A percentile compares a stretch with the other conserved stretches of the same genome.
Evolutionary conservation across 2,329 filamentous ascomycete species (phyloP).

Genomic region (Colletotrichum tamarilloi): DNA sequence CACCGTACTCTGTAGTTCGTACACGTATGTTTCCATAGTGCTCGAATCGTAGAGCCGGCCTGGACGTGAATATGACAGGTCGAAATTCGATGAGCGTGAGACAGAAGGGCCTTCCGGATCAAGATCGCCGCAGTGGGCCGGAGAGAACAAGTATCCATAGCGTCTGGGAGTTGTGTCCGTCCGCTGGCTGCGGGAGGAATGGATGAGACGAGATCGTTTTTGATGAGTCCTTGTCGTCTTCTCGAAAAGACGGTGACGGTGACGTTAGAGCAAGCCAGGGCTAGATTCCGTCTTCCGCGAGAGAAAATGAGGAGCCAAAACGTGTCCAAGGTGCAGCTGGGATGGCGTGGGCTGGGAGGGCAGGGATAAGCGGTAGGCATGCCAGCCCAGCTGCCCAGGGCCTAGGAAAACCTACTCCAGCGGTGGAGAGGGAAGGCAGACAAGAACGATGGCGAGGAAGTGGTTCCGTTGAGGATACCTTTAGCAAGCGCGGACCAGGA

Average conservation of each 20-base stretch:
- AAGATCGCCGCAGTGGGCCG: conserved; percentile 18
- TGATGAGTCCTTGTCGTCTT: conserved; percentile 13
- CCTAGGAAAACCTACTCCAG: neutral
- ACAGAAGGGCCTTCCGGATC: conserved; percentile 17
- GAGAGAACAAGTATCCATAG: neutral
- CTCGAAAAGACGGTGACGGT: conserved; percentile 37
- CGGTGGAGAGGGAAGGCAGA: neutral
- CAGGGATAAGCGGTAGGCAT: conserved; percentile 15
- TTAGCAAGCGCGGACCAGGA: neutral
- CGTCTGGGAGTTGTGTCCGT: neutral
- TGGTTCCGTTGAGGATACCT: neutral
- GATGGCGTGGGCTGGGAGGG: conserved; percentile 8
- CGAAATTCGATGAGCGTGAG: conserved; percentile 16
- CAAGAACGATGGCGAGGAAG: neutral
- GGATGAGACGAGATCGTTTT: conserved; percentile 28
- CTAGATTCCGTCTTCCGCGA: conserved; percentile 32
- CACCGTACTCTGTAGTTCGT: too few species aligned
- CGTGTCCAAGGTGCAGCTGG: conserved; percentile 30
- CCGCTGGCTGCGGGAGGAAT: neutral
- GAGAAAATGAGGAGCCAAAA: conserved; percentile 33
- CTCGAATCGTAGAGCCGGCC: neutral
- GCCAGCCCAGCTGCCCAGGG: neutral
- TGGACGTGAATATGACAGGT: conserved; percentile 20
- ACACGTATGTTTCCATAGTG: neutral
- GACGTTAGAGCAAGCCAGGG: conserved; percentile 31